A percentile compares a stretch with the other conserved stretches of the same genome.
phyloP scores from a whole-genome alignment of 2,329 filamentous ascomycete genomes.

The Biscogniauxia mediterranea region DNA sequence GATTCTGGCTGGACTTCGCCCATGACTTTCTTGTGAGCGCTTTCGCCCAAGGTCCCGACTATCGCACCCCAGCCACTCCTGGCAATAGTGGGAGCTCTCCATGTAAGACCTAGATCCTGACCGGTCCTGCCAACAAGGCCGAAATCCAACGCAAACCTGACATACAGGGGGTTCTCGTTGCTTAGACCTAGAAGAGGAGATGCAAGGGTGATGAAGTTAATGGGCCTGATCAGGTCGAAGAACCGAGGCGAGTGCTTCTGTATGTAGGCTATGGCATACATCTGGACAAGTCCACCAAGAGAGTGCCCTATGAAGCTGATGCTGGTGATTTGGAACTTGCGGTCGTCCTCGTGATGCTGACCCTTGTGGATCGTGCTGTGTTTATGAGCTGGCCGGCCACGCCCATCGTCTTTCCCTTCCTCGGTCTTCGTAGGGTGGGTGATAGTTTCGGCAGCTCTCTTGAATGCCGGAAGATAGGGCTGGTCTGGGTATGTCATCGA shows the following conservation, averaged over 20 bases:
- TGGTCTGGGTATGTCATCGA: constrained; percentile 92
- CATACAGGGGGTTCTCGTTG: constrained; percentile 96
- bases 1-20: constrained; percentile 70
- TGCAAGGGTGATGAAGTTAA: constrained; percentile 88
- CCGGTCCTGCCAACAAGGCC: constrained; percentile 94
- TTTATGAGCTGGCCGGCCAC: constrained; percentile 53
- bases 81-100: constrained; percentile 83
- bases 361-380: constrained; percentile 58
- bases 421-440: constrained; percentile 39
- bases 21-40: constrained; percentile 57
- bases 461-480: constrained; percentile 70
- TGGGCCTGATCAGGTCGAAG: constrained; percentile 78
- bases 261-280: constrained; percentile 93
- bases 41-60: constrained; percentile 76
- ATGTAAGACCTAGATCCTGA: constrained; percentile 90
- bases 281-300: constrained; percentile 84
- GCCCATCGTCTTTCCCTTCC: constrained; percentile 40
- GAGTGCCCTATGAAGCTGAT: constrained; percentile 96
- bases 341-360: constrained; percentile 35
- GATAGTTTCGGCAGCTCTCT: constrained; percentile 46
- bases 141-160: constrained; percentile 95
- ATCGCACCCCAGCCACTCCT: constrained; percentile 86
- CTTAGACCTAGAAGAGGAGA: constrained; percentile 88
- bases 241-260: constrained; percentile 93
- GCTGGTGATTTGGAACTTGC: constrained; percentile 81